Conservation (phyloP, 2,329 filamentous ascomycete species). For the Rhinocladiella mackenziei region DNA sequence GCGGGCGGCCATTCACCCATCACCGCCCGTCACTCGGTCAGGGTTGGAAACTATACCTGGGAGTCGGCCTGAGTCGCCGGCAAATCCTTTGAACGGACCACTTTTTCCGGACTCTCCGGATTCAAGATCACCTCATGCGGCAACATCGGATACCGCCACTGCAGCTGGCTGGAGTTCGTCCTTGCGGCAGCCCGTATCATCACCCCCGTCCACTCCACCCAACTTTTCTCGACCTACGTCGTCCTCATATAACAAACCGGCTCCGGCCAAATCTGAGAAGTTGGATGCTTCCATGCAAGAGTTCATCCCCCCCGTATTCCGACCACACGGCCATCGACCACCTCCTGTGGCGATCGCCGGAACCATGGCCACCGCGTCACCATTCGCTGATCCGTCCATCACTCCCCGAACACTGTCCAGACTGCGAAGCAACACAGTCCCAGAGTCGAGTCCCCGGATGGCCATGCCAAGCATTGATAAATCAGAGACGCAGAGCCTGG, state of each 20-base stretch:
- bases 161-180: slow-evolving; percentile 23
- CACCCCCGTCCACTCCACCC: slow-evolving; percentile 29
- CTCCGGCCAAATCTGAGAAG: slow-evolving; percentile 13
- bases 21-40: slow-evolving; percentile 23
- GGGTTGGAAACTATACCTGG: slow-evolving; percentile 30
- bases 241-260: slow-evolving; percentile 13
- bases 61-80: slow-evolving; percentile 29
- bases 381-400: slow-evolving; percentile 52
- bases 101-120: slow-evolving; percentile 25
- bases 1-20: slow-evolving; percentile 27
- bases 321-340: slow-evolving; percentile 51
- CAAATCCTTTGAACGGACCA: slow-evolving; percentile 26
- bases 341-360: slow-evolving; percentile 50
- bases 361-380: slow-evolving; percentile 54
- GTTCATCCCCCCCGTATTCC: slow-evolving; percentile 57
- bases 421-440: slow-evolving; percentile 29
- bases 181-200: slow-evolving; percentile 21
- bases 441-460: slow-evolving; percentile 24
- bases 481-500: slow-evolving; percentile 23
- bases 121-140: slow-evolving; percentile 20
- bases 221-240: slow-evolving; percentile 31
- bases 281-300: slow-evolving; percentile 40
- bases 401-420: slow-evolving; percentile 37
- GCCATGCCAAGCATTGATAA: slow-evolving; percentile 29
- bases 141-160: slow-evolving; percentile 20